These are phyloP conservation scores for Blepharisma japonicum DNA, from an alignment of 73 alveolate species.

Conservation along the genomic window DNA sequence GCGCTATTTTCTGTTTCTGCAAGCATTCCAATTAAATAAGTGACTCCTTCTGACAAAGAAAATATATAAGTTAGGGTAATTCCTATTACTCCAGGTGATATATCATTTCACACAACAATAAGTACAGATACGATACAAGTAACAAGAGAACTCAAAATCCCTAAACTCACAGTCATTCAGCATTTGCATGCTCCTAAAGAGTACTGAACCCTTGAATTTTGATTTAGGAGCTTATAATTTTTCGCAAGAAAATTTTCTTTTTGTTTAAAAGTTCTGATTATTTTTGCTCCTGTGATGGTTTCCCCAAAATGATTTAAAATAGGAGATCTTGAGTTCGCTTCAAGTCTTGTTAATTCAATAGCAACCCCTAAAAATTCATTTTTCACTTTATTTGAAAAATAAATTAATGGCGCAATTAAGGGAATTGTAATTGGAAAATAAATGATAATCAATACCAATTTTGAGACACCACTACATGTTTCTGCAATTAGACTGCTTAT, in stretches of 20 bases:
- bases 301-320: slow-evolving; percentile 75
- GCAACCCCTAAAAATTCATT: slow-evolving; percentile 36
- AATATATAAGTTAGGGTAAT: slow-evolving; percentile 10
- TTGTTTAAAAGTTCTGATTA: slow-evolving; percentile 41
- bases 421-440: neutral
- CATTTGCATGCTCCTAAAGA: neutral
- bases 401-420: neutral
- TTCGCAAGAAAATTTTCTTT: neutral
- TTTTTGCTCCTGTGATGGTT: slow-evolving; percentile 77
- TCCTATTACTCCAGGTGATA: slow-evolving; percentile 30
- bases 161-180: slow-evolving; percentile 11
- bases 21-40: neutral
- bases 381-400: neutral
- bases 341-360: slow-evolving; percentile 85
- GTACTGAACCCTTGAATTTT: slow-evolving; percentile 32
- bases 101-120: neutral
- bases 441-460: slow-evolving; percentile 28
- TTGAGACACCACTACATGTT: slow-evolving; percentile 15
- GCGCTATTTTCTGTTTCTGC: neutral
- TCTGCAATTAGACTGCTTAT: slow-evolving; percentile 34
- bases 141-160: slow-evolving; percentile 9
- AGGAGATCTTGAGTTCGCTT: slow-evolving; percentile 80
- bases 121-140: neutral
- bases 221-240: slow-evolving; percentile 46
- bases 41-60: slow-evolving; percentile 27